Conservation (phyloP, 164 flowering plant genomes). For the Tetrastigma voinierianum region DNA sequence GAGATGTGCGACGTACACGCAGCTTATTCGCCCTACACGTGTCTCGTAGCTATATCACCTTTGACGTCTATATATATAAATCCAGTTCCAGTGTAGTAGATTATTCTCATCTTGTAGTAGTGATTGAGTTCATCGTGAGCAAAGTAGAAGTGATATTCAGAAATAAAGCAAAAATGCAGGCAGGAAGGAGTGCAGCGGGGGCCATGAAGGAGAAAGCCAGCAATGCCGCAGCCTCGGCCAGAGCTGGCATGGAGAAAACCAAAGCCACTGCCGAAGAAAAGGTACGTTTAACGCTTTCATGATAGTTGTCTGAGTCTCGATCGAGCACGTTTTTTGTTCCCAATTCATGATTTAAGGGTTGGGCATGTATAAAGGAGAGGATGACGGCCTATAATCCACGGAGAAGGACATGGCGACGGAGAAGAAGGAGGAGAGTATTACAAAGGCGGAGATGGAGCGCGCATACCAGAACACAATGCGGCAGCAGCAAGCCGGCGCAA, state of each 20-base stretch:
- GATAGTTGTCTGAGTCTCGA: background rate
- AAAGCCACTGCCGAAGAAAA: conserved; percentile 42
- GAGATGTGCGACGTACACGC: no score
- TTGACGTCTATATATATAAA: no score
- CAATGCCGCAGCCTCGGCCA: conserved; percentile 34
- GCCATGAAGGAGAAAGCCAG: conserved; percentile 24
- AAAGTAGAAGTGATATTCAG: background rate
- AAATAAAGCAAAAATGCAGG: conserved; percentile 20
- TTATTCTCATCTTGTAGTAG: no score
- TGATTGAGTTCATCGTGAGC: background rate
- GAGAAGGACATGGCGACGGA: conserved; percentile 58
- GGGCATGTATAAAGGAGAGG: conserved; percentile 42
- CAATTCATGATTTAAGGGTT: no score
- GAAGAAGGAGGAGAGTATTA: conserved; percentile 39
- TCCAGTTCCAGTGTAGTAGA: no score
- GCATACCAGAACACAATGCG: conserved; percentile 36
- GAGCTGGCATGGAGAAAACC: conserved; percentile 41
- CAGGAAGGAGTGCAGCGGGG: conserved; percentile 20
- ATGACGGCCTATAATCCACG: conserved; percentile 37
- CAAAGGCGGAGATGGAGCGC: conserved; percentile 51
- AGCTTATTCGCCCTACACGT: no score
- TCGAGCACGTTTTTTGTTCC: no score
- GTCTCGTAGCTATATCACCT: no score
- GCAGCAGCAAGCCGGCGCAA: conserved; percentile 22
- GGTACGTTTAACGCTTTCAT: conserved; percentile 26